These are phyloP conservation scores for Parmales sp. DNA, from an alignment of 108 stramenopile genomes.

Conservation along the genomic window DNA sequence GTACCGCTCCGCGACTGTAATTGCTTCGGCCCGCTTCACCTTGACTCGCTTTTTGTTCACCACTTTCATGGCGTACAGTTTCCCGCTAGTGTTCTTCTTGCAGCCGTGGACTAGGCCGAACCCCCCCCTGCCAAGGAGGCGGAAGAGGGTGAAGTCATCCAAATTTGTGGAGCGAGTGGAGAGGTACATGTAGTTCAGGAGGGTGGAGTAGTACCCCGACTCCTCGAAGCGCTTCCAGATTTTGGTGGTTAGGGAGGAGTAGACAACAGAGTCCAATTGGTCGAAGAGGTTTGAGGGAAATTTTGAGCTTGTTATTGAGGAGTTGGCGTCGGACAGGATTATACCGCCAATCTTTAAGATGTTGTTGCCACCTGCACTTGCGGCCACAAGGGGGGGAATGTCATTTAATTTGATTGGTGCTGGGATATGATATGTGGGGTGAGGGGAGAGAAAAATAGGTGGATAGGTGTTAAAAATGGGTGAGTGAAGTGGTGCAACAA, in stretches of 20 bases:
- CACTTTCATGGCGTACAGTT: conserved; percentile 94
- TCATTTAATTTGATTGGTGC: background rate
- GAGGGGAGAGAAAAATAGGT: no score
- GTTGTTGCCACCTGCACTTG: background rate
- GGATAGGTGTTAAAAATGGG: no score
- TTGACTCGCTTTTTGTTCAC: conserved; percentile 94
- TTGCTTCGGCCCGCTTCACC: conserved; percentile 73
- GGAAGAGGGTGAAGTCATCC: conserved; percentile 83
- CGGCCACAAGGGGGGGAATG: background rate
- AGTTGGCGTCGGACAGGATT: background rate
- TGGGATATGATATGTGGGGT: background rate
- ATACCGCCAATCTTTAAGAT: background rate
- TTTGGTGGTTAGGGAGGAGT: conserved; percentile 42
- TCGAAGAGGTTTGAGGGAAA: conserved; percentile 40
- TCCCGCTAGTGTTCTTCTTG: conserved; percentile 86
- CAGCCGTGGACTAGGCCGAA: conserved; percentile 88
- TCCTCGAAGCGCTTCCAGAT: conserved; percentile 50
- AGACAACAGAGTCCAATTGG: conserved; percentile 48
- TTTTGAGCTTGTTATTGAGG: conserved; percentile 4
- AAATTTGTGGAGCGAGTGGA: conserved; percentile 58
- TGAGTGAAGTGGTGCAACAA: no score
- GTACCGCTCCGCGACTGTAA: conserved; percentile 77
- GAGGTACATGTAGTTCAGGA: conserved; percentile 63
- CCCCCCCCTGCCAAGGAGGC: conserved; percentile 82
- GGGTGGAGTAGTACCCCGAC: conserved; percentile 40